Evolutionary conservation across 2,329 filamentous ascomycete genomes (phyloP).

Genomic region (Colletotrichum liriopes): DNA sequence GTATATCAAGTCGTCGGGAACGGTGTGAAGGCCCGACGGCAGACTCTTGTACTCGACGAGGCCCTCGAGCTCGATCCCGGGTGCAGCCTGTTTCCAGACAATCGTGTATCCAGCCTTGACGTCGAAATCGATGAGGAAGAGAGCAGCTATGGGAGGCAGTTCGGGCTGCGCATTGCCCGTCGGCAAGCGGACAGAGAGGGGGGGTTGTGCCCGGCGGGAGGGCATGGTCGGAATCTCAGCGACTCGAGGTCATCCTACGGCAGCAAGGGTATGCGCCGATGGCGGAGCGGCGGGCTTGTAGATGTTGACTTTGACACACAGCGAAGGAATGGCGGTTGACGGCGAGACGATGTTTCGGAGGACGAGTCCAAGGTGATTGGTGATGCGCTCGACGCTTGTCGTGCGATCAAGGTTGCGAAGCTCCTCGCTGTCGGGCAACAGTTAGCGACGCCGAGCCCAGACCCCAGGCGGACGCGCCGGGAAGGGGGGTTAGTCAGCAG

Average conservation of each 20-base stretch:
- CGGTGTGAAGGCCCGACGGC: constrained; percentile 92
- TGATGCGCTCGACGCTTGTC: constrained; percentile 30
- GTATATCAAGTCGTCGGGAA: constrained; percentile 91
- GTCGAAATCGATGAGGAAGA: constrained; percentile 93
- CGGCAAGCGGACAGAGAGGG: constrained; percentile 57
- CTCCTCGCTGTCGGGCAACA: constrained; percentile 32
- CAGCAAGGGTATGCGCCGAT: constrained; percentile 16
- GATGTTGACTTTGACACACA: neutral
- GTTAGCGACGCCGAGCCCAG: constrained; percentile 31
- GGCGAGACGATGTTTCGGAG: neutral
- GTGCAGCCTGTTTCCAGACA: constrained; percentile 84
- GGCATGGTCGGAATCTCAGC: constrained; percentile 44
- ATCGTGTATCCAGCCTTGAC: constrained; percentile 94
- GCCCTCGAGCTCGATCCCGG: constrained; percentile 83
- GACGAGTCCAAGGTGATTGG: constrained; percentile 3
- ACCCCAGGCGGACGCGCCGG: constrained; percentile 19
- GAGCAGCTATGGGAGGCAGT: constrained; percentile 77
- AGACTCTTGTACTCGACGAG: constrained; percentile 97
- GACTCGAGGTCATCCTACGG: constrained; percentile 32
- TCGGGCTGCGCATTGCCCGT: constrained; percentile 57
- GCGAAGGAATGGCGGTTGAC: neutral
- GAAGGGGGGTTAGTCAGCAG: constrained; percentile 31
- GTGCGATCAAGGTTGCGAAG: constrained; percentile 41
- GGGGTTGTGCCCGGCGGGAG: constrained; percentile 57
- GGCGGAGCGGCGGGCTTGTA: neutral